These are phyloP conservation scores for Crithidia acanthocephali DNA, from an alignment of 208 protist genomes.

Conservation along the genomic window DNA sequence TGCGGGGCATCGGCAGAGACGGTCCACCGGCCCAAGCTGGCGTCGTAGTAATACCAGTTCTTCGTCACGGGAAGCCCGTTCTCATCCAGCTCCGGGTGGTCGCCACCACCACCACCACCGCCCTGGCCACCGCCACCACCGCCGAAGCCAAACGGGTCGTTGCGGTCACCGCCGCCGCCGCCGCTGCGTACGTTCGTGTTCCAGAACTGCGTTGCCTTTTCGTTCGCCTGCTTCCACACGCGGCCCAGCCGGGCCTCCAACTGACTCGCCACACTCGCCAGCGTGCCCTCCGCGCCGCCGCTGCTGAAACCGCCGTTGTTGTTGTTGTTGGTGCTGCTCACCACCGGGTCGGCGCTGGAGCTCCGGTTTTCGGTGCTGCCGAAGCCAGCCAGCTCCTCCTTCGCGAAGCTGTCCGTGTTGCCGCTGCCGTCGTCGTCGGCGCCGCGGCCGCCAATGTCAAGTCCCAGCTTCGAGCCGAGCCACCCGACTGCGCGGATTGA, in stretches of 20 bases:
- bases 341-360: constrained; percentile 21
- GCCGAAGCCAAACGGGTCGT: constrained; percentile 35
- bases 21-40: constrained; percentile 69
- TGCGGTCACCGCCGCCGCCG: background rate
- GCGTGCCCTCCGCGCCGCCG: background rate
- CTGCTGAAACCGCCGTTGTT: background rate
- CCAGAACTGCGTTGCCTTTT: constrained; percentile 39
- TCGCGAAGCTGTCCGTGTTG: constrained; percentile 1
- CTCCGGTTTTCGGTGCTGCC: constrained; percentile 26
- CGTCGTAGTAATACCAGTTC: constrained; percentile 89
- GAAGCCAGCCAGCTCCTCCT: constrained; percentile 30
- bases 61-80: constrained; percentile 79
- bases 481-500: constrained; percentile 74
- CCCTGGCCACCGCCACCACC: constrained; percentile 2
- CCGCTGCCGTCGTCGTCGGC: constrained; percentile 12
- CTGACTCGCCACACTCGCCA: constrained; percentile 19
- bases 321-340: background rate
- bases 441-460: constrained; percentile 67
- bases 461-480: constrained; percentile 79
- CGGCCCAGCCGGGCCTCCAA: constrained; percentile 32
- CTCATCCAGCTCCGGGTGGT: constrained; percentile 71
- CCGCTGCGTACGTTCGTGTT: constrained; percentile 25
- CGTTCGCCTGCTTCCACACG: constrained; percentile 34
- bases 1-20: constrained; percentile 76
- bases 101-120: constrained; percentile 19